Percentiles rank a stretch among this genome's conserved stretches.
Conservation (phyloP, 2,329 filamentous ascomycete species). For the Hypocreales sp. region DNA sequence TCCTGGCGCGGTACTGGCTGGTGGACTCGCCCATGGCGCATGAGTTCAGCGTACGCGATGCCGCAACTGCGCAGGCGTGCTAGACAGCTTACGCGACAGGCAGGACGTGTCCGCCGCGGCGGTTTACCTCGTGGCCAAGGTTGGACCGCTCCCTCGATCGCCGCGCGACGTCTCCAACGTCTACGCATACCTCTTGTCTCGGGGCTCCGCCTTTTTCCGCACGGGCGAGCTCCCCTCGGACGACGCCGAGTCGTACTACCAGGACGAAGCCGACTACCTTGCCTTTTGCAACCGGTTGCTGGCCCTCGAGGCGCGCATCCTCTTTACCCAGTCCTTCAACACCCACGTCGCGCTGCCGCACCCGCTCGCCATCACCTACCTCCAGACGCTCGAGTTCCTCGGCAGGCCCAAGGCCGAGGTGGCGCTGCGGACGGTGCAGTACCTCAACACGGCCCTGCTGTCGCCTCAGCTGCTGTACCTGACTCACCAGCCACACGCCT, state of each 20-base stretch:
- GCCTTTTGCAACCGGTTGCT: constrained; percentile 49
- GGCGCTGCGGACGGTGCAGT: constrained; percentile 50
- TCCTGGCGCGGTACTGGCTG: constrained; percentile 71
- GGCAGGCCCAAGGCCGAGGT: constrained; percentile 31
- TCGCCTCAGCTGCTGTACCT: constrained; percentile 82
- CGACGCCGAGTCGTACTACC: constrained; percentile 44
- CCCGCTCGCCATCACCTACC: constrained; percentile 74
- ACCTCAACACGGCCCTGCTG: constrained; percentile 75
- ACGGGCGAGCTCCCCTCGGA: constrained; percentile 15
- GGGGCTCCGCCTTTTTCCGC: constrained; percentile 38
- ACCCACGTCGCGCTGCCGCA: constrained; percentile 78
- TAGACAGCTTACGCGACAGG: neutral
- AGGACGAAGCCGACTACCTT: constrained; percentile 60
- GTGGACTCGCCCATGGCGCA: constrained; percentile 35
- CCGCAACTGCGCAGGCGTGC: too few relatives aligned
- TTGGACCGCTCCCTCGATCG: constrained; percentile 61
- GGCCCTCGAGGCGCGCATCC: constrained; percentile 59
- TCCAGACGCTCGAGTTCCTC: constrained; percentile 72
- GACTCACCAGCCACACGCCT: constrained; percentile 74
- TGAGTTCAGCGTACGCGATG: constrained; percentile 36
- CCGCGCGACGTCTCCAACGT: constrained; percentile 72
- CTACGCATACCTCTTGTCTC: constrained; percentile 64
- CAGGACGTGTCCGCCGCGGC: constrained; percentile 71
- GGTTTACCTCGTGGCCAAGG: constrained; percentile 70
- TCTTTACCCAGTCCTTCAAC: constrained; percentile 65